phyloP scores from a whole-genome alignment of 495 filamentous ascomycete species.

The Annulohypoxylon bovei region DNA sequence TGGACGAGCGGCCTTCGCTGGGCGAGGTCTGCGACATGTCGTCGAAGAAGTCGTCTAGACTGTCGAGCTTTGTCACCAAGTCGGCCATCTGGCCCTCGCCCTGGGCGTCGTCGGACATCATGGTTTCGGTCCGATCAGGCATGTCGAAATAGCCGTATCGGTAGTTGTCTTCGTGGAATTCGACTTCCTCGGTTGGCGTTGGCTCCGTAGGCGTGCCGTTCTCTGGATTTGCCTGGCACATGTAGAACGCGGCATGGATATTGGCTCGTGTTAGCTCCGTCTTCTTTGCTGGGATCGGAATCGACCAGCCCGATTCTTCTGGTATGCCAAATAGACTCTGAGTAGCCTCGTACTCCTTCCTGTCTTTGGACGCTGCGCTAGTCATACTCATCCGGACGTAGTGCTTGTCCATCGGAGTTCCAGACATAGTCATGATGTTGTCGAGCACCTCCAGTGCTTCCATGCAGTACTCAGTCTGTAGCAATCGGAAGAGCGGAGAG shows the following conservation, averaged over 20 bases:
- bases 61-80: slow-evolving; percentile 89
- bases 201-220: slow-evolving; percentile 68
- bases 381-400: slow-evolving; percentile 98
- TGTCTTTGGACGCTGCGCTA: slow-evolving; percentile 77
- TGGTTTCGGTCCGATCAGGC: slow-evolving; percentile 77
- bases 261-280: slow-evolving; percentile 85
- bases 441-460: slow-evolving; percentile 91
- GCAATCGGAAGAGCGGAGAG: slow-evolving; percentile 85
- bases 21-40: slow-evolving; percentile 62
- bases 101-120: slow-evolving; percentile 88
- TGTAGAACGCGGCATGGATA: slow-evolving; percentile 97
- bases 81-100: slow-evolving; percentile 78
- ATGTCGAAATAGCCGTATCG: slow-evolving; percentile 79
- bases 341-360: slow-evolving; percentile 93
- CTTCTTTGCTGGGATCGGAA: slow-evolving; percentile 90
- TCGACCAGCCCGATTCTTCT: slow-evolving; percentile 94
- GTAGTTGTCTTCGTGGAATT: slow-evolving; percentile 92
- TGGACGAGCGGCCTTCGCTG: slow-evolving; percentile 66
- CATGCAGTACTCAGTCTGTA: slow-evolving; percentile 93
- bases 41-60: slow-evolving; percentile 95
- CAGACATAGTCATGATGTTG: slow-evolving; percentile 92
- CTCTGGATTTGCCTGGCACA: slow-evolving; percentile 66
- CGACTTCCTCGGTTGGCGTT: slow-evolving; percentile 83
- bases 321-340: slow-evolving; percentile 97
- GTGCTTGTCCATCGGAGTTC: slow-evolving; percentile 90